Percentiles rank a stretch among this genome's conserved stretches.
Conservation (phyloP, 306 rosid genomes). For the Gastrolobium bilobum region DNA sequence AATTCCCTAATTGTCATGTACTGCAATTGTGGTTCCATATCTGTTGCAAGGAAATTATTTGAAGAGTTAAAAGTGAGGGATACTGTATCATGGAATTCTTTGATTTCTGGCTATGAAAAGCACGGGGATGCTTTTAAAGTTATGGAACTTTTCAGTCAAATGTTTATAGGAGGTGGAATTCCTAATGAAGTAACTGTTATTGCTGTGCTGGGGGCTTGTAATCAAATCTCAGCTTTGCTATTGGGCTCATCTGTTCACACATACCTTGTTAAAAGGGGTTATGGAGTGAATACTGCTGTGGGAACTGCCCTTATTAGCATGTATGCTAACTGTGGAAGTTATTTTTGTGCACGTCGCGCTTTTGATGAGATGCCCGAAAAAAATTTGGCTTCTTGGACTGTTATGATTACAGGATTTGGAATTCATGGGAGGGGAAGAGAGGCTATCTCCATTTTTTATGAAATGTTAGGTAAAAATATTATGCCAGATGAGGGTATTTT, state of each 20-base stretch:
- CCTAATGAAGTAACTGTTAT: slow-evolving; percentile 69
- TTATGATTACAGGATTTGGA: slow-evolving; percentile 69
- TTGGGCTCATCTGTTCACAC: slow-evolving; percentile 65
- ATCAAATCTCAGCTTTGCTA: slow-evolving; percentile 60
- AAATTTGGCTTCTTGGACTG: slow-evolving; percentile 70
- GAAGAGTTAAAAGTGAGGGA: slow-evolving; percentile 56
- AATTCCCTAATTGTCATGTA: slow-evolving; percentile 71
- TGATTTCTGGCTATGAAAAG: slow-evolving; percentile 66
- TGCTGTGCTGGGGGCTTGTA: slow-evolving; percentile 62
- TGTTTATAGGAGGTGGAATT: slow-evolving; percentile 54
- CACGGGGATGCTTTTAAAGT: slow-evolving; percentile 62
- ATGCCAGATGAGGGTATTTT: slow-evolving; percentile 70
- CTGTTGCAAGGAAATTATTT: slow-evolving; percentile 60
- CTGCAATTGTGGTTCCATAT: slow-evolving; percentile 54
- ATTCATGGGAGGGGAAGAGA: slow-evolving; percentile 71
- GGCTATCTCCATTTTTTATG: slow-evolving; percentile 61
- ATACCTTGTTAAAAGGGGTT: slow-evolving; percentile 58
- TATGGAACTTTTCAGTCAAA: slow-evolving; percentile 61
- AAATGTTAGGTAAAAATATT: slow-evolving; percentile 55
- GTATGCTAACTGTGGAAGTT: slow-evolving; percentile 74
- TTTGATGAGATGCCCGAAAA: slow-evolving; percentile 63
- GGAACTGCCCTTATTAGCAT: slow-evolving; percentile 68
- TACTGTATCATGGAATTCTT: slow-evolving; percentile 69
- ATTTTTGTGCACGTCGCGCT: slow-evolving; percentile 53
- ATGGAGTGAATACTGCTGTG: slow-evolving; percentile 57